Percentiles rank a stretch among this genome's conserved stretches.
Conservation (phyloP, 805 yeast species). For the Pichia paraexigua region DNA sequence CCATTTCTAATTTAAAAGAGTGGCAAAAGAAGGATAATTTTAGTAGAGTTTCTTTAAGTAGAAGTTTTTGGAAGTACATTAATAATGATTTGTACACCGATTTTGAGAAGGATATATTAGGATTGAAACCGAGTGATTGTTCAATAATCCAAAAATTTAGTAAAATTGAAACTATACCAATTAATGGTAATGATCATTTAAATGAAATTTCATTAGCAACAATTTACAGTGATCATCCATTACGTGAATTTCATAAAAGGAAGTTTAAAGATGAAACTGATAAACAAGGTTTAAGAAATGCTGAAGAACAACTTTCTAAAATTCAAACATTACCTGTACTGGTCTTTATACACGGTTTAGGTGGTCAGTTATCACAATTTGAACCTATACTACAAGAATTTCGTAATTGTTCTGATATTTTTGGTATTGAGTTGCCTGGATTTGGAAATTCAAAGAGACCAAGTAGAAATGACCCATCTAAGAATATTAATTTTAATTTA, state of each 20-base stretch:
- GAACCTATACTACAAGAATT: slow-evolving; percentile 62
- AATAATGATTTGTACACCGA: slow-evolving; percentile 18
- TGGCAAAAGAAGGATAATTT: slow-evolving; percentile 16
- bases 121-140: slow-evolving; percentile 46
- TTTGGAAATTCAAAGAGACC: slow-evolving; percentile 52
- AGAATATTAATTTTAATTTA: slow-evolving; percentile 9
- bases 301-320: slow-evolving; percentile 24
- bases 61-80: slow-evolving; percentile 10
- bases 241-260: slow-evolving; percentile 29
- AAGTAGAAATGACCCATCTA: slow-evolving; percentile 4
- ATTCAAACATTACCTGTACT: slow-evolving; percentile 49
- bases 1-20: slow-evolving; percentile 12
- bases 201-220: slow-evolving; percentile 33
- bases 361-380: slow-evolving; percentile 84
- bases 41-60: neutral
- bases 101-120: slow-evolving; percentile 36
- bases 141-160: slow-evolving; percentile 44
- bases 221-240: slow-evolving; percentile 45
- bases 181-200: slow-evolving; percentile 17
- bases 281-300: slow-evolving; percentile 12
- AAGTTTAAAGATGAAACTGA: slow-evolving; percentile 14
- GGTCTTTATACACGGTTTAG: slow-evolving; percentile 77
- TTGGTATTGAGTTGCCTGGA: slow-evolving; percentile 81
- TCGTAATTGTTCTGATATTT: slow-evolving; percentile 51
- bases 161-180: slow-evolving; percentile 31